Evolutionary conservation across 495 filamentous ascomycete genomes (phyloP).

Genomic region (Sporormia fimetaria): DNA sequence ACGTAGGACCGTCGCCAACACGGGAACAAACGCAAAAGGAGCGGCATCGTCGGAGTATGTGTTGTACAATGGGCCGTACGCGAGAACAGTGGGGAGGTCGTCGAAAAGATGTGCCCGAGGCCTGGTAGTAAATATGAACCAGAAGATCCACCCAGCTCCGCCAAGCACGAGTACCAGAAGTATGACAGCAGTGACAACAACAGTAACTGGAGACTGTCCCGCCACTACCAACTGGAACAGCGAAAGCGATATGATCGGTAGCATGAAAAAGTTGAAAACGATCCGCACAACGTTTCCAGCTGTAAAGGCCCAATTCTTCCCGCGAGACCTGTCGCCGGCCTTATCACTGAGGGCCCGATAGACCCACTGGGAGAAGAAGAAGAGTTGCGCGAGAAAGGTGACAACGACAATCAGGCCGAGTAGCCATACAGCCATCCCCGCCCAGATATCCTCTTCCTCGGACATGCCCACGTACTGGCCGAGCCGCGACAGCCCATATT

Average conservation of each 20-base stretch:
- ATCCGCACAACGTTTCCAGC: constrained; percentile 77
- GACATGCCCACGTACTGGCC: constrained; percentile 79
- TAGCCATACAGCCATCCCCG: constrained; percentile 79
- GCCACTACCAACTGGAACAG: constrained; percentile 86
- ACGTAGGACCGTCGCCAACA: constrained; percentile 71
- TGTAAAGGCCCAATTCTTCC: constrained; percentile 91
- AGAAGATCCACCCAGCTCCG: constrained; percentile 67
- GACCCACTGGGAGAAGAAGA: constrained; percentile 63
- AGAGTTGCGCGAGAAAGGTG: constrained; percentile 62
- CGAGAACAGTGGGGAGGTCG: constrained; percentile 75
- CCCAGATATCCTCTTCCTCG: constrained; percentile 73
- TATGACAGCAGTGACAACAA: constrained; percentile 60
- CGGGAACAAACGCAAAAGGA: constrained; percentile 74
- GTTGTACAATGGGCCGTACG: constrained; percentile 95
- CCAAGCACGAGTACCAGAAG: constrained; percentile 58
- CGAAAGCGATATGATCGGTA: constrained; percentile 75
- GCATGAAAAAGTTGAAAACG: constrained; percentile 80
- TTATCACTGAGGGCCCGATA: constrained; percentile 55
- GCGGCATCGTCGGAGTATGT: constrained; percentile 85
- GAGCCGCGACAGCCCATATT: constrained; percentile 66
- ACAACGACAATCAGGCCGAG: constrained; percentile 57
- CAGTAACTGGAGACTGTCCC: constrained; percentile 49
- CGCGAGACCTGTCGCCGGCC: constrained; percentile 77
- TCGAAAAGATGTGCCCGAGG: constrained; percentile 84
- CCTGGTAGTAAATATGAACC: constrained; percentile 64